A percentile compares a stretch with the other conserved stretches of the same genome.
Evolutionary conservation across 2,329 filamentous ascomycete genomes (phyloP).

Genomic region (Davidsoniella eucalypti): DNA sequence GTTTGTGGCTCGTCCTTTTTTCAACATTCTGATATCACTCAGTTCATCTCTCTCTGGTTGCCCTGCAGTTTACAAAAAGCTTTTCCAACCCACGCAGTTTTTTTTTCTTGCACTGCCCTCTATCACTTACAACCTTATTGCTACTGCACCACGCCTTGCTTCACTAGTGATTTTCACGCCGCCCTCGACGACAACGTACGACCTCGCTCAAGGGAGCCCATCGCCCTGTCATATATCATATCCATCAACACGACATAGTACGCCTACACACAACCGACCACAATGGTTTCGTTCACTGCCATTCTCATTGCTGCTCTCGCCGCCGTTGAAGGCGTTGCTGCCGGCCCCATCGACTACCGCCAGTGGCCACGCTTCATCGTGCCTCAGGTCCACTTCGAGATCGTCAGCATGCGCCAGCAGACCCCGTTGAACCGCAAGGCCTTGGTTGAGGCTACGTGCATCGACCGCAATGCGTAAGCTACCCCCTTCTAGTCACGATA

Average conservation of each 20-base stretch:
- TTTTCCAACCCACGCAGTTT: conserved; percentile 7
- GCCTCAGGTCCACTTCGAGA: conserved; percentile 28
- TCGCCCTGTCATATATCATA: conserved; percentile 4
- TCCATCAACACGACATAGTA: conserved; percentile 7
- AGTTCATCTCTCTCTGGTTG: background rate
- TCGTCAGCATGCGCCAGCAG: conserved; percentile 25
- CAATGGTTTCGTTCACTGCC: conserved; percentile 20
- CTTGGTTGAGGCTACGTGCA: conserved; percentile 24
- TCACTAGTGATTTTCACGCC: too few species aligned
- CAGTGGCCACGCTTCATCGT: conserved; percentile 24
- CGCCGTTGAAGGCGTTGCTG: conserved; percentile 19
- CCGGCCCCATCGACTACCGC: conserved; percentile 19
- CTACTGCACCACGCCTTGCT: too few species aligned
- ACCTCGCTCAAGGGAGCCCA: too few species aligned
- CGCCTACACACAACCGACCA: conserved; percentile 10
- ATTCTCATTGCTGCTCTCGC: conserved; percentile 20
- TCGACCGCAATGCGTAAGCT: conserved; percentile 26
- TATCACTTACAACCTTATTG: too few species aligned
- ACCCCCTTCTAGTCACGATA: too few species aligned
- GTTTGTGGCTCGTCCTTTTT: background rate
- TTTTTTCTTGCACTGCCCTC: background rate
- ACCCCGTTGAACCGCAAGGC: conserved; percentile 25
- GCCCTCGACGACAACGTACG: too few species aligned
- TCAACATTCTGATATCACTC: too few species aligned
- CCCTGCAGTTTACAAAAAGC: conserved; percentile 12